Conservation (phyloP, 352 stramenopile species). For the Globisporangium rhizosaccharum region DNA sequence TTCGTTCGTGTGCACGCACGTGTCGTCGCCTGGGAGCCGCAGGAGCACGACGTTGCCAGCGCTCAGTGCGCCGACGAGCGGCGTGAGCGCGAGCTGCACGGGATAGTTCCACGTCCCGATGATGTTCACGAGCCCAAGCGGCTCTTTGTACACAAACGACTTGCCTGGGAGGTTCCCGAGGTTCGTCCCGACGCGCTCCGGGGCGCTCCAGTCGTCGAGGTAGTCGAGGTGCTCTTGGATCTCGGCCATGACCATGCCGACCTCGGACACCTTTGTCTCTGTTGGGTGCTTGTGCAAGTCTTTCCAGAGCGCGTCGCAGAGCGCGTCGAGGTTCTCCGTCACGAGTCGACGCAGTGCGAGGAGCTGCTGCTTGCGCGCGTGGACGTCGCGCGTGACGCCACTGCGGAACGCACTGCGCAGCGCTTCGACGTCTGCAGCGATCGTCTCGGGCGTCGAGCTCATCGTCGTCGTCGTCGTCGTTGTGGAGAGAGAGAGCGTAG, state of each 20-base stretch:
- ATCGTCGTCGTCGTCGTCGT: too few relatives aligned
- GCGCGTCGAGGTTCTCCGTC: slow-evolving; percentile 31
- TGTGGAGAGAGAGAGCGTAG: too few relatives aligned
- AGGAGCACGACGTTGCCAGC: slow-evolving; percentile 92
- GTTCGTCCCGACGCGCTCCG: slow-evolving; percentile 44
- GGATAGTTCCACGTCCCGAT: slow-evolving; percentile 94
- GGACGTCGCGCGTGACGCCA: slow-evolving; percentile 38
- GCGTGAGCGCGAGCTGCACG: slow-evolving; percentile 66
- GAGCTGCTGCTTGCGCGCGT: slow-evolving; percentile 38
- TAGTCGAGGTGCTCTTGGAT: slow-evolving; percentile 75
- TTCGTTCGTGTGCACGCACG: slow-evolving; percentile 46
- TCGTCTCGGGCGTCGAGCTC: slow-evolving; percentile 6
- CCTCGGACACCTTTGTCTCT: slow-evolving; percentile 57
- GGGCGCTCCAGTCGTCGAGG: slow-evolving; percentile 55
- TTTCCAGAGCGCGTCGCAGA: slow-evolving; percentile 52
- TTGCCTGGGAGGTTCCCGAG: slow-evolving; percentile 48
- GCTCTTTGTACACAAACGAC: slow-evolving; percentile 58
- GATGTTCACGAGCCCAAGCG: slow-evolving; percentile 83
- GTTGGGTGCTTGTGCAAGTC: slow-evolving; percentile 69
- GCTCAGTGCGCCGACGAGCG: slow-evolving; percentile 61
- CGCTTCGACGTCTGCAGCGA: slow-evolving; percentile 31
- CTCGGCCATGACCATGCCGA: slow-evolving; percentile 43
- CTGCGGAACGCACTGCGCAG: slow-evolving; percentile 44
- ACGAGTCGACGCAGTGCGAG: slow-evolving; percentile 41
- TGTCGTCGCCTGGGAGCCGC: slow-evolving; percentile 89